These are phyloP conservation scores for Russula earlei DNA, from an alignment of 768 basidiomycete genomes.

Conservation along the genomic window DNA sequence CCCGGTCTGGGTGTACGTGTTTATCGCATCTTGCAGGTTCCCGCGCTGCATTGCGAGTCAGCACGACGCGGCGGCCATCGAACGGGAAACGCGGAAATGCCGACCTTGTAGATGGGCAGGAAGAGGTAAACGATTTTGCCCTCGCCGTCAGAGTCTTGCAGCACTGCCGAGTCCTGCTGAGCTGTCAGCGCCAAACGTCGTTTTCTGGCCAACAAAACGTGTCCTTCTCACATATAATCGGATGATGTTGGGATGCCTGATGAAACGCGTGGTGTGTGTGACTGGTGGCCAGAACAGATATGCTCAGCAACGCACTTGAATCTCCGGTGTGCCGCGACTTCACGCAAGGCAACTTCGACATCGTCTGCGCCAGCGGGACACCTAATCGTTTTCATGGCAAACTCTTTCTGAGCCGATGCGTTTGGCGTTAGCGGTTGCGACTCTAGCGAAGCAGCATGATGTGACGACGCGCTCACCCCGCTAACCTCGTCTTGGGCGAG, in stretches of 20 bases:
- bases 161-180: slow-evolving; percentile 79
- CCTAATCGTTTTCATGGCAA: slow-evolving; percentile 94
- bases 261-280: slow-evolving; percentile 26
- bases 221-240: slow-evolving; percentile 62
- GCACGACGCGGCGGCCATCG: background rate
- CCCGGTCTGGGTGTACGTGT: slow-evolving; percentile 72
- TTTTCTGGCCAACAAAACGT: slow-evolving; percentile 1
- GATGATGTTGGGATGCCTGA: slow-evolving; percentile 93
- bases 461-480: slow-evolving; percentile 44
- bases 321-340: slow-evolving; percentile 87
- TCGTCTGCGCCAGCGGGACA: slow-evolving; percentile 84
- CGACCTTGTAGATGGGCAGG: slow-evolving; percentile 82
- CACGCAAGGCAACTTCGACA: slow-evolving; percentile 82
- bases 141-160: slow-evolving; percentile 88
- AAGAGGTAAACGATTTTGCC: slow-evolving; percentile 96
- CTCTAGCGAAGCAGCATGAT: background rate
- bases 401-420: slow-evolving; percentile 52
- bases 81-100: slow-evolving; percentile 10
- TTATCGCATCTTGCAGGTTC: slow-evolving; percentile 93
- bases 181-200: slow-evolving; percentile 14
- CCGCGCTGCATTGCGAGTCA: slow-evolving; percentile 47
- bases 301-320: slow-evolving; percentile 64
- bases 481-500: slow-evolving; percentile 79
- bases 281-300: background rate
- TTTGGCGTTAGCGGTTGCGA: slow-evolving; percentile 4